These are phyloP conservation scores for Primulina eburnea DNA, from an alignment of 257 asterid genomes.

Conservation along the genomic window DNA sequence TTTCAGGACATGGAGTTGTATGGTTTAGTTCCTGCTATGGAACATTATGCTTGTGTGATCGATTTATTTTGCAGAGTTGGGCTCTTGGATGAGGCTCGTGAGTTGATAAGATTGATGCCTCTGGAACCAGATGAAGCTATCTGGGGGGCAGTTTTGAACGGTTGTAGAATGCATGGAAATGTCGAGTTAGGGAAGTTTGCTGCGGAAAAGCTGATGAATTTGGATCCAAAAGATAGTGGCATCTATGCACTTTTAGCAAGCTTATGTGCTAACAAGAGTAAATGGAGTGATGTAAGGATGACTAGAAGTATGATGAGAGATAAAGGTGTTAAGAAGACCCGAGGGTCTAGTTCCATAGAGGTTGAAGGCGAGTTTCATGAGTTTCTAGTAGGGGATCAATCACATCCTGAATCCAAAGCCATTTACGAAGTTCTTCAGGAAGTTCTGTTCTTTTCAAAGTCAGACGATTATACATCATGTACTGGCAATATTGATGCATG, in stretches of 20 bases:
- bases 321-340: constrained; percentile 59
- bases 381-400: constrained; percentile 61
- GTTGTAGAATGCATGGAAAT: constrained; percentile 64
- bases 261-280: constrained; percentile 60
- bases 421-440: constrained; percentile 46
- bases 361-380: constrained; percentile 62
- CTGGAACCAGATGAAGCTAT: constrained; percentile 71
- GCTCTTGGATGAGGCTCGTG: constrained; percentile 50
- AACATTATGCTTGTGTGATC: constrained; percentile 67
- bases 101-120: constrained; percentile 51
- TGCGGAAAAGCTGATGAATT: constrained; percentile 50
- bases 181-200: constrained; percentile 69
- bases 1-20: constrained; percentile 43
- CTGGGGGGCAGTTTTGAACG: constrained; percentile 79
- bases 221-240: constrained; percentile 81
- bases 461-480: constrained; percentile 30
- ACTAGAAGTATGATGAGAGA: constrained; percentile 73
- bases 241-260: constrained; percentile 64
- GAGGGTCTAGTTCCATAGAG: constrained; percentile 72
- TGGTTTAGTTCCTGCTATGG: constrained; percentile 39
- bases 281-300: constrained; percentile 64
- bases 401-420: constrained; percentile 45
- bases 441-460: constrained; percentile 36
- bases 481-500: constrained; percentile 28
- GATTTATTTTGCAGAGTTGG: constrained; percentile 79